Conservation (phyloP, 2,329 filamentous ascomycete species). For the Botrytis medusae region DNA sequence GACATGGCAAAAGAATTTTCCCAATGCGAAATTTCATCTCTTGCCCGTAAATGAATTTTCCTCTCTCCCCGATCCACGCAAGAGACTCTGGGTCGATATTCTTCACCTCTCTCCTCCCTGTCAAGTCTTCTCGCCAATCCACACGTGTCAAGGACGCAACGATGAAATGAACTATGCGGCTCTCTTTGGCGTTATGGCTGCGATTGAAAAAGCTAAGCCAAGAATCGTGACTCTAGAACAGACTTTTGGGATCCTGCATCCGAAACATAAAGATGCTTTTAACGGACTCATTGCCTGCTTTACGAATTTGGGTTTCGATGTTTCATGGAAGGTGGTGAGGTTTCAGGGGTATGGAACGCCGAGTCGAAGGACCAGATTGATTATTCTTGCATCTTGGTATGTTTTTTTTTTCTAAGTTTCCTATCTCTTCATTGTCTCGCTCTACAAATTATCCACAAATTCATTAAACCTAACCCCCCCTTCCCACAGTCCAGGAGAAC, state of each 20-base stretch:
- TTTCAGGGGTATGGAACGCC: constrained; percentile 45
- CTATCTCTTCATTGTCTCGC: neutral
- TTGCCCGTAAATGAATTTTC: constrained; percentile 52
- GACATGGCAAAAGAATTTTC: constrained; percentile 29
- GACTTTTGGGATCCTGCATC: constrained; percentile 61
- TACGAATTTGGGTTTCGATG: constrained; percentile 62
- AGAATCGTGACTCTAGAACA: constrained; percentile 75
- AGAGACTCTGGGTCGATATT: constrained; percentile 55
- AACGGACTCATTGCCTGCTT: constrained; percentile 58
- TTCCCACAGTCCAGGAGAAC: constrained; percentile 61
- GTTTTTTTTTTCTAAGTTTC: neutral
- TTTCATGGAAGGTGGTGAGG: constrained; percentile 63
- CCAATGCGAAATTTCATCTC: constrained; percentile 33
- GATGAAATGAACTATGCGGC: constrained; percentile 67
- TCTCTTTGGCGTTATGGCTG: constrained; percentile 50
- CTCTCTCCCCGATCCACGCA: constrained; percentile 20
- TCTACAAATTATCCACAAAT: neutral
- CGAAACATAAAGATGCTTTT: constrained; percentile 22
- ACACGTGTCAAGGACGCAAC: constrained; percentile 58
- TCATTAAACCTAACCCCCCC: neutral
- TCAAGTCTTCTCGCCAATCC: constrained; percentile 69
- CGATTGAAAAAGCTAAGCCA: constrained; percentile 60
- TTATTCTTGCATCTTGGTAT: constrained; percentile 53
- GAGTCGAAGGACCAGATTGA: constrained; percentile 43
- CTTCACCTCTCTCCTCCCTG: constrained; percentile 77